Conservation (phyloP, 2,329 filamentous ascomycete species). For the Fusarium illudens region DNA sequence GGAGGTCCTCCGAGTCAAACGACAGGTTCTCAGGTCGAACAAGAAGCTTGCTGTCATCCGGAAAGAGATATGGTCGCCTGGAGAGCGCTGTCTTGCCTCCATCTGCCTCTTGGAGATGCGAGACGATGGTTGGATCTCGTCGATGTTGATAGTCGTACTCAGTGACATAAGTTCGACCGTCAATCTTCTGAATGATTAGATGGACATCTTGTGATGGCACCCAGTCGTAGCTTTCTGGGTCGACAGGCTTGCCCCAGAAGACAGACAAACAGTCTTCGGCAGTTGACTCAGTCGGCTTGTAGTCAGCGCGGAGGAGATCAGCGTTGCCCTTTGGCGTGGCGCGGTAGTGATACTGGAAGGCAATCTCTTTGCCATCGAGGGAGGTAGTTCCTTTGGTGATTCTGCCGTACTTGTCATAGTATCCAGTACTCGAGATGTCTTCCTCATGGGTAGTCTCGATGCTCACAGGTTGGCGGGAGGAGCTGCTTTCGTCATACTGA, state of each 20-base stretch:
- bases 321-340: slow-evolving; percentile 19
- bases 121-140: slow-evolving; percentile 20
- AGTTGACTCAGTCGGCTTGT: neutral
- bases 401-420: slow-evolving; percentile 31
- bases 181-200: slow-evolving; percentile 17
- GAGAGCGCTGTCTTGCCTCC: slow-evolving; percentile 17
- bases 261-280: slow-evolving; percentile 18
- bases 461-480: slow-evolving; percentile 9
- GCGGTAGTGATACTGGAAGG: slow-evolving; percentile 28
- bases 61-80: slow-evolving; percentile 14
- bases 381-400: slow-evolving; percentile 10
- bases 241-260: slow-evolving; percentile 31
- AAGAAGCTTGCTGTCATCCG: slow-evolving; percentile 1
- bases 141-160: slow-evolving; percentile 31
- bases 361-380: slow-evolving; percentile 10
- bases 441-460: slow-evolving; percentile 7
- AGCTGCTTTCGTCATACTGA: slow-evolving; percentile 15
- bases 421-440: slow-evolving; percentile 11
- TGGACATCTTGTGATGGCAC: slow-evolving; percentile 23
- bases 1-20: slow-evolving; percentile 18
- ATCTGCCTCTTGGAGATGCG: slow-evolving; percentile 9
- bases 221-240: slow-evolving; percentile 28
- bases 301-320: slow-evolving; percentile 27
- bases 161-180: slow-evolving; percentile 14
- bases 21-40: slow-evolving; percentile 17